Base-by-base conservation (phyloP, 1,139 yeast genomes). In the Saccharomyces hybrid region DNA sequence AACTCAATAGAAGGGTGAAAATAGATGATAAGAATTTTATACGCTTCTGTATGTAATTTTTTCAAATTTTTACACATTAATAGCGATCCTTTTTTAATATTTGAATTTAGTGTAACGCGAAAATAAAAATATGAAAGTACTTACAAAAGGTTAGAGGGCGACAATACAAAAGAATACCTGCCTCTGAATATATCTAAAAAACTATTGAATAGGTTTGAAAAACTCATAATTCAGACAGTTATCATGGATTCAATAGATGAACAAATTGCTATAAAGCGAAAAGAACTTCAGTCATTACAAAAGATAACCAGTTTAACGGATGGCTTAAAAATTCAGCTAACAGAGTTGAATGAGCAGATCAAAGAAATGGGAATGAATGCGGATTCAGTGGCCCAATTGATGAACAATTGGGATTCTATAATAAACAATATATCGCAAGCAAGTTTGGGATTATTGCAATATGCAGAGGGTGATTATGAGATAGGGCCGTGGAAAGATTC, bases 381-480 rank as follows among this genome's bases (percentile, higher is more conserved):
- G 1, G 61, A 55, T 14, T 53, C 58, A 13, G 69, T 67, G 5
- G 59, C 64, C 4, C 57, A 61, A 16, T 62, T 68, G 1, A 61
- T 66, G 64, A 51, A 56, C 13, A 64, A 66, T 46, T 68, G 71
- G 71, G 64, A 66, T 48, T 62, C 68, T 1, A 64, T 68, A 7
- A 57, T 64, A 27, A 59, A 62, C 38, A 65, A 68, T 20, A 63
- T 68, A 16, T 65, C 71, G 2, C 68, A 65, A 41, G 71, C 71
- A 5, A 64, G 70, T 29, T 50, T 68, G 25, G 64, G 69, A 29
- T 52, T 68, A 27, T 53, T 67, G 26, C 68, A 67, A 47, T 68
- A 67, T 51, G 58, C 65, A 1, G 70, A 67, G 41, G 60, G 64
- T 26, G 69, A 67, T 47, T 67, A 68, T 51, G 68, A 67, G 48